Base-by-base conservation (phyloP, 2,329 filamentous ascomycete genomes). In the Alternaria consortialis region DNA sequence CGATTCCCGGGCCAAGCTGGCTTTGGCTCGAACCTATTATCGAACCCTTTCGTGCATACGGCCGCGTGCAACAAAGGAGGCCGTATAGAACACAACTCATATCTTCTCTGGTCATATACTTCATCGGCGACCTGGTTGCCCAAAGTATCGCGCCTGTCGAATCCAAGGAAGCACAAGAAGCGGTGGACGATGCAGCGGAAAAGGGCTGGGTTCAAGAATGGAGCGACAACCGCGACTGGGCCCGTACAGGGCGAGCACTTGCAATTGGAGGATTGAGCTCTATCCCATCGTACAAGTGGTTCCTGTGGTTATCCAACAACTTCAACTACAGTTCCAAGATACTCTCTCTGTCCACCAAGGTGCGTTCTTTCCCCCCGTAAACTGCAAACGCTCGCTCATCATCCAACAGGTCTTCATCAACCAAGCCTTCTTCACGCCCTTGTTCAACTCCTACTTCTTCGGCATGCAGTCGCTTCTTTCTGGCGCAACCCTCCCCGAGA, bases 211-310 rank as follows among this genome's bases (percentile, higher is more conserved):
- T 81, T 36, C 73, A 73, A 53, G 60, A 64, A 58, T 74, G 77
- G 68, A 80, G 81, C 60, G 84, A 83, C 23, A 83, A 84, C 43
- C 66, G 77, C 42, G 79, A 79, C 57, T 77, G 76, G 74, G 63
- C 68, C 23, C 85, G 93, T 44, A 94, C 92, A 0, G 75, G 86
- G 56, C 84, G 93, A 53, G 90, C 92, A 58, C 79, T 97, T 71
- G 75, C 88, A 3, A 94, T 97, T 58, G 93, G 93, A 4, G 88
- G 86, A 2, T 80, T 90, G 48, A 87, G 86, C 11, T 88, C 90
- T 17, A 91, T 97, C 60, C 94, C 94, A 1, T 87, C 86, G 46
- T 97, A 94, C 76, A 87, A 87, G 70, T 97, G 93, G 93, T 96
- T 84, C 80, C 83, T 94, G 68, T 96, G 90, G 80, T 86, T 97